Evolutionary conservation across 306 rosid genomes (phyloP), one percentile per base, ranked within the genome.

Genomic region (Glycine tomentella): DNA sequence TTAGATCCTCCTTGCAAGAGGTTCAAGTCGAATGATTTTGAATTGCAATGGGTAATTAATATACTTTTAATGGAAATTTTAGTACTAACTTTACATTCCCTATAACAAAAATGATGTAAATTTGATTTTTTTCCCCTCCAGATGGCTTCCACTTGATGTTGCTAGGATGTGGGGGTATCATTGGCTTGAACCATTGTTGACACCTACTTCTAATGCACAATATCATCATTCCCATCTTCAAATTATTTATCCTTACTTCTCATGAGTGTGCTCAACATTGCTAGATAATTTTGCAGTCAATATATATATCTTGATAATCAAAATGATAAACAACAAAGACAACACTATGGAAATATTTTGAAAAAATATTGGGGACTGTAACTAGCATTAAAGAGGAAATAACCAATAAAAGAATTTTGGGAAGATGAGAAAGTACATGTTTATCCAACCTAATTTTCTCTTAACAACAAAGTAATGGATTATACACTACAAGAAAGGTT

Each of bases 121-220:
- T 74, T 10, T 69, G 76, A 20, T 20, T 55, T 81, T 67, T 80
- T 53, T 79, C 76, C 85, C 61, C 55, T 25, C 82, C 69, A 96
- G 99, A 88, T 90, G 97, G 98, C 97, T 96, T 89, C 97, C 99
- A 64, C 83, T 90, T 78, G 99, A 93, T 69, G 91, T 96, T 84
- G 99, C 99, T 69, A 90, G 90, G 87, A 93, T 92, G 97, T 96
- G 99, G 98, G 97, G 97, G 40, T 96, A 94, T 59, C 94, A 87
- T 84, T 90, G 98, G 98, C 98, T 96, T 65, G 99, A 96, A 83
- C 92, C 97, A 9, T 42, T 92, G 20, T 81, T 93, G 76, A 72
- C 89, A 68, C 94, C 97, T 50, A 92, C 86, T 88, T 92, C 98
- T 15, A 91, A 89, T 70, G 83, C 87, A 45, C 57, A 69, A 65